These are phyloP conservation scores for Colletotrichum salicis DNA, from an alignment of 2,329 filamentous ascomycete genomes.

Conservation along the genomic window DNA sequence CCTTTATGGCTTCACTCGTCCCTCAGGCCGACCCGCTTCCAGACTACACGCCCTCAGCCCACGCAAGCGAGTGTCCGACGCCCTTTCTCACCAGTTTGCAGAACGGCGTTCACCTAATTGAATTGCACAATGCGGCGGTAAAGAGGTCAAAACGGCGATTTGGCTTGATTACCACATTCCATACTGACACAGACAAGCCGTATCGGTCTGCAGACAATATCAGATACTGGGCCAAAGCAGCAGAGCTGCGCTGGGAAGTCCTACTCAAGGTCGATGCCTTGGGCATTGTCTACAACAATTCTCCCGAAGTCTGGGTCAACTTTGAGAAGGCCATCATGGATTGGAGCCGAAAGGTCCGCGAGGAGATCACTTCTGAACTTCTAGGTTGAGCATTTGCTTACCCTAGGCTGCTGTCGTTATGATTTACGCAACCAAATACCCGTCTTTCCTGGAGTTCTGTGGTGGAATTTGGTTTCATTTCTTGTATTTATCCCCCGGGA, in stretches of 20 bases:
- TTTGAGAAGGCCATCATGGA: conserved; percentile 85
- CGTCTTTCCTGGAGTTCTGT: conserved; percentile 31
- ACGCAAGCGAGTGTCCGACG: conserved; percentile 67
- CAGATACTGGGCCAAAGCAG: conserved; percentile 95
- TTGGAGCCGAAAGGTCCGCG: conserved; percentile 85
- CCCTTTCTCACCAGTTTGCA: conserved; percentile 79
- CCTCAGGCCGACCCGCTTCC: conserved; percentile 70
- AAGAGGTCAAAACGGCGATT: conserved; percentile 87
- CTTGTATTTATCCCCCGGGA: conserved; percentile 13
- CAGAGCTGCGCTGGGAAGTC: conserved; percentile 92
- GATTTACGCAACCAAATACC: conserved; percentile 37
- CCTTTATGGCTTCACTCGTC: conserved; percentile 83
- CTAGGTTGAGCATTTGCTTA: conserved; percentile 14
- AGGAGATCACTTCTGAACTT: conserved; percentile 81
- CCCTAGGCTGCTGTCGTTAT: conserved; percentile 28
- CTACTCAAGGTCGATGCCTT: conserved; percentile 85
- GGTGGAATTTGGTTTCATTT: conserved; percentile 11
- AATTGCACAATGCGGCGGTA: conserved; percentile 90
- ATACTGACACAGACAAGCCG: conserved; percentile 93
- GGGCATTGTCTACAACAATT: conserved; percentile 82
- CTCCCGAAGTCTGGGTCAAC: conserved; percentile 76
- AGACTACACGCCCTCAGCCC: conserved; percentile 67
- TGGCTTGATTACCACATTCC: conserved; percentile 87
- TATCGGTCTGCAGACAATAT: conserved; percentile 95
- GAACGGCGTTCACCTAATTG: conserved; percentile 83